Conservation (phyloP, 139 green algal species). For the Pleodorina starrii region DNA sequence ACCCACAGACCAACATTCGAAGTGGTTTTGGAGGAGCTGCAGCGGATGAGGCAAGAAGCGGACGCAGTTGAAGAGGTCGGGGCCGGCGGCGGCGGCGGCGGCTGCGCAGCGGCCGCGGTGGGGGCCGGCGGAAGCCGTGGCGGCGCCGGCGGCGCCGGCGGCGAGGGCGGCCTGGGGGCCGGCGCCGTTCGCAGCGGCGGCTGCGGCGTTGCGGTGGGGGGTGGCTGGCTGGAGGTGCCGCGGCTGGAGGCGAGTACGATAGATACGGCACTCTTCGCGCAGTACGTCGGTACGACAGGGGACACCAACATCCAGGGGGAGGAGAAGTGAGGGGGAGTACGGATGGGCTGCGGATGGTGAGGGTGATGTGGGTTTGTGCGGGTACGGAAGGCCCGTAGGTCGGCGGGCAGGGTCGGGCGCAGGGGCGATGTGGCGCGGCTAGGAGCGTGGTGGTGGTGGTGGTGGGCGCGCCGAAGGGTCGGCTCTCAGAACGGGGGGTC, state of each 20-base stretch:
- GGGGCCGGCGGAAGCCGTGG: background rate
- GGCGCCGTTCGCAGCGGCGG: background rate
- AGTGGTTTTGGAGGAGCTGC: background rate
- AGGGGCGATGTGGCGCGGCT: too few species aligned
- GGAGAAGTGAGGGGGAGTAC: too few species aligned
- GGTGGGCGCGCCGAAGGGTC: too few species aligned
- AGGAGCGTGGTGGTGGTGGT: too few species aligned
- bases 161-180: background rate
- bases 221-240: background rate
- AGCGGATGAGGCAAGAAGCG: conserved; percentile 12
- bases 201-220: background rate
- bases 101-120: background rate
- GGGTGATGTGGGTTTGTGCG: too few species aligned
- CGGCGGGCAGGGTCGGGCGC: too few species aligned
- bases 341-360: too few species aligned
- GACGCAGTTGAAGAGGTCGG: background rate
- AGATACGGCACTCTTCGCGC: background rate
- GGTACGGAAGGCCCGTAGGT: too few species aligned
- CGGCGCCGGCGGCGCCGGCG: background rate
- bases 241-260: conserved; percentile 6
- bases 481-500: too few species aligned
- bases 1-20: conserved; percentile 37
- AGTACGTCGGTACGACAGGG: background rate
- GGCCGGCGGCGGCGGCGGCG: too few species aligned
- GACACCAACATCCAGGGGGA: background rate